phyloP scores from a whole-genome alignment of 1,139 yeast species.

The Scheffersomyces titani region DNA sequence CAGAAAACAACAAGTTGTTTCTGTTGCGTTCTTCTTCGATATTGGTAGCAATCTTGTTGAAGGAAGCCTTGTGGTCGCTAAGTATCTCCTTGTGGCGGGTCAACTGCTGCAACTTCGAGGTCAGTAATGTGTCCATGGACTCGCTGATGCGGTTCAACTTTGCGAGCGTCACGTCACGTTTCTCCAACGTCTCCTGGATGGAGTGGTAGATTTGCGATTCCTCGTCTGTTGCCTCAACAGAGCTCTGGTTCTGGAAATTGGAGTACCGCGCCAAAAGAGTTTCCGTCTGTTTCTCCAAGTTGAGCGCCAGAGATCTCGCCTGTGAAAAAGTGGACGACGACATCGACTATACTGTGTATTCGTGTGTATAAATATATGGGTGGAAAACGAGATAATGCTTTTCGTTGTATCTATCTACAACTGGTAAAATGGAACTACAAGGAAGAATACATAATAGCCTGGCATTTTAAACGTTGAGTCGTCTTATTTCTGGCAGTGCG shows the following conservation, averaged over 20 bases:
- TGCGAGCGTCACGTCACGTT: constrained; percentile 32
- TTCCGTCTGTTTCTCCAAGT: constrained; percentile 46
- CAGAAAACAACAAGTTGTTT: constrained; percentile 69
- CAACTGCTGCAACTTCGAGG: constrained; percentile 78
- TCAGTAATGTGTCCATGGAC: constrained; percentile 33
- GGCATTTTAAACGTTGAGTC: neutral
- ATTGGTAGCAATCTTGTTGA: constrained; percentile 55
- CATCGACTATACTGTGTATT: constrained; percentile 19
- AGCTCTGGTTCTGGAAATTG: constrained; percentile 26
- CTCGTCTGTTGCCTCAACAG: constrained; percentile 51
- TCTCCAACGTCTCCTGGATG: constrained; percentile 42
- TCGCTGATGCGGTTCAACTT: constrained; percentile 51
- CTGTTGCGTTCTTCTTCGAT: constrained; percentile 77
- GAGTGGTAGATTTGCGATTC: constrained; percentile 61
- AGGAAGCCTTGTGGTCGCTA: constrained; percentile 68
- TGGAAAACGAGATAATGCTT: neutral
- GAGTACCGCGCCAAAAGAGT: constrained; percentile 36
- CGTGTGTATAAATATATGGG: neutral
- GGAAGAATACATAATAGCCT: neutral
- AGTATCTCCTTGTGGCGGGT: constrained; percentile 80
- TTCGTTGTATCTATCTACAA: neutral
- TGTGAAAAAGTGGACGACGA: constrained; percentile 41
- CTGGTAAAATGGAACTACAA: neutral
- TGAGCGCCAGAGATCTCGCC: constrained; percentile 39
- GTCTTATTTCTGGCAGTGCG: neutral